Evolutionary conservation across 805 yeast genomes (phyloP), one percentile per base, ranked within the genome.

Genomic region (Metschnikowia corniflorae): DNA sequence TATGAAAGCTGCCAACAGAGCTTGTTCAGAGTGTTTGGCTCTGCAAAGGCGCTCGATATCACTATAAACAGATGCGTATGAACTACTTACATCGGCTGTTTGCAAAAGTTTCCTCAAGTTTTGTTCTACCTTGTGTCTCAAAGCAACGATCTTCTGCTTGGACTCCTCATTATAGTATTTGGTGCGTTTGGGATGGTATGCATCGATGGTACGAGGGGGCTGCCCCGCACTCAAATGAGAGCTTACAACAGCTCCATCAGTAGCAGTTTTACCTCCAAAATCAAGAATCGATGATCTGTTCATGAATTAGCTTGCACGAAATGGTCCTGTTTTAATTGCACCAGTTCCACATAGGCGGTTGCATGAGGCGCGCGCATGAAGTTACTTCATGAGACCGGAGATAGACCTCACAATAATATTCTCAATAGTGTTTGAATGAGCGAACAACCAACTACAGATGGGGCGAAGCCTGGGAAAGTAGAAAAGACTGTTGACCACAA

Each of bases 401-500:
- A n/a, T n/a, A n/a, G n/a, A n/a, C n/a, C n/a, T n/a, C n/a, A n/a
- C n/a, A n/a, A n/a, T n/a, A n/a, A n/a, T n/a, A n/a, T n/a, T n/a
- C n/a, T n/a, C n/a, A n/a, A n/a, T n/a, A n/a, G n/a, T n/a, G n/a
- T n/a, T n/a, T n/a, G n/a, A n/a, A n/a, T n/a, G n/a, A n/a, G n/a
- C n/a, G n/a, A n/a, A n/a, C n/a, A n/a, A n/a, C n/a, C n/a, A n/a
- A n/a, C n/a, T n/a, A n/a, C n/a, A n/a, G n/a, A n/a, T n/a, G n/a
- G n/a, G n/a, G n/a, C n/a, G n/a, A n/a, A n/a, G n/a, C n/a, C n/a
- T n/a, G n/a, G n/a, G n/a, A n/a, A n/a, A n/a, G n/a, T n/a, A n/a
- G n/a, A n/a, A n/a, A n/a, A n/a, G n/a, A n/a, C n/a, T 3, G 22
- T 42, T 9, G 62, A 68, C 40, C 68, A 74, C 20, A 63, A 62